Percentiles rank a stretch among this genome's conserved stretches.
phyloP scores from a whole-genome alignment of 2,329 filamentous ascomycete species.

The Aspergillus ruber region DNA sequence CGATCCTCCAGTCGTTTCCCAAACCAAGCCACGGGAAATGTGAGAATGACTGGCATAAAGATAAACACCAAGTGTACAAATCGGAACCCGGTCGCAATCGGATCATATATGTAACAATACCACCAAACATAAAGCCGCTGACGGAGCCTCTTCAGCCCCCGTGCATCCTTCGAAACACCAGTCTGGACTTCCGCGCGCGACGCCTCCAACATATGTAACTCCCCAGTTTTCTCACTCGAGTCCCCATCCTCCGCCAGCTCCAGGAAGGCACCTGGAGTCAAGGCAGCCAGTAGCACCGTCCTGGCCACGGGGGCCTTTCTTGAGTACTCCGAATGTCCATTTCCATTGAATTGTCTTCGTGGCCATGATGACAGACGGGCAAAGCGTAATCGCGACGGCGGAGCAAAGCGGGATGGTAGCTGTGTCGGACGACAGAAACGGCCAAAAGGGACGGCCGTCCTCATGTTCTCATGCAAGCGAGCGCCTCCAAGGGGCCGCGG shows the following conservation, averaged over 20 bases:
- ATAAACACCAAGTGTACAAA: constrained; percentile 82
- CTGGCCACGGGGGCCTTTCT: constrained; percentile 20
- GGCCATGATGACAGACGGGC: constrained; percentile 18
- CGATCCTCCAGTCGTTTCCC: constrained; percentile 57
- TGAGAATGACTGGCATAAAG: constrained; percentile 80
- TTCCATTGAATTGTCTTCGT: constrained; percentile 8
- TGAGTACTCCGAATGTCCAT: constrained; percentile 3
- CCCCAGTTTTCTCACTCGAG: constrained; percentile 58
- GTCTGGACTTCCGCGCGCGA: constrained; percentile 73
- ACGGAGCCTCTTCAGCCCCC: constrained; percentile 52
- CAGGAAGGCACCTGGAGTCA: constrained; percentile 56
- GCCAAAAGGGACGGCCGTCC: constrained; percentile 42
- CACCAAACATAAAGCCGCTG: constrained; percentile 60
- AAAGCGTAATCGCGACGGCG: constrained; percentile 26
- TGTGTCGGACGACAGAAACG: constrained; percentile 40
- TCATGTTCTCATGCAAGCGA: constrained; percentile 39
- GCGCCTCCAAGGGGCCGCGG: constrained; percentile 1
- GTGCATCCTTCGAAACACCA: constrained; percentile 56
- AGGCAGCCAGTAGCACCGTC: constrained; percentile 34
- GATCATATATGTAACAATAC: constrained; percentile 60
- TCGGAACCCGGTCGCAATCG: constrained; percentile 76
- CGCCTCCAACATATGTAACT: constrained; percentile 78
- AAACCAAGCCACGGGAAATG: constrained; percentile 75
- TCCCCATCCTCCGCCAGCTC: constrained; percentile 48
- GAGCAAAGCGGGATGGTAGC: constrained; percentile 23